Conservation (phyloP, 805 yeast species). For the Tetrapisispora pingtungensis region DNA sequence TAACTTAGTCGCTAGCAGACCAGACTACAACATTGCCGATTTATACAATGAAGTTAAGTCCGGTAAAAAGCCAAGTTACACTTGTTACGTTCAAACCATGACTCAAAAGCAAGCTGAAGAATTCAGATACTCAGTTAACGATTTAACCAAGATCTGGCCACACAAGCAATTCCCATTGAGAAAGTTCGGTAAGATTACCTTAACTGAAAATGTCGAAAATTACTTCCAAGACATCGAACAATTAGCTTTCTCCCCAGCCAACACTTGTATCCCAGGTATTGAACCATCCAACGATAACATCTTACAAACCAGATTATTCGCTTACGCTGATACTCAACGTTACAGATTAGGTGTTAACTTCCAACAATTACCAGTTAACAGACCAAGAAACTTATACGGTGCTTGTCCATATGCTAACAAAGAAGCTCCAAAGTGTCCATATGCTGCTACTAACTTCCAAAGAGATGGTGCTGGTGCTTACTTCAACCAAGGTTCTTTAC, state of each 20-base stretch:
- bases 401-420: constrained; percentile 2
- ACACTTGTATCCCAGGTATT: constrained; percentile 58
- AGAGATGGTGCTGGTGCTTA: constrained; percentile 55
- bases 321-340: constrained; percentile 70
- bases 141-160: constrained; percentile 85
- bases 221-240: constrained; percentile 42
- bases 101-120: constrained; percentile 69
- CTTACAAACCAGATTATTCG: constrained; percentile 63
- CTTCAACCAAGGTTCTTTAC: constrained; percentile 39
- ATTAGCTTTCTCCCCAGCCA: constrained; percentile 62
- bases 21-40: constrained; percentile 38
- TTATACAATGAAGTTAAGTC: constrained; percentile 37
- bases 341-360: constrained; percentile 65
- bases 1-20: constrained; percentile 37
- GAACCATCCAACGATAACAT: constrained; percentile 74
- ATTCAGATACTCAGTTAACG: constrained; percentile 71
- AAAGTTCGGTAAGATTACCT: constrained; percentile 53
- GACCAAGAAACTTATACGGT: constrained; percentile 19
- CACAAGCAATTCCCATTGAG: constrained; percentile 75
- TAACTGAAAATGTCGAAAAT: constrained; percentile 48
- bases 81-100: constrained; percentile 51
- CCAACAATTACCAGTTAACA: constrained; percentile 57
- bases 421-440: constrained; percentile 14
- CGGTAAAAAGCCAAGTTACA: constrained; percentile 44
- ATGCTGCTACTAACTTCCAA: constrained; percentile 35